These are phyloP conservation scores for Hypocreales sp. DNA, from an alignment of 2,329 filamentous ascomycete species.

Conservation along the genomic window DNA sequence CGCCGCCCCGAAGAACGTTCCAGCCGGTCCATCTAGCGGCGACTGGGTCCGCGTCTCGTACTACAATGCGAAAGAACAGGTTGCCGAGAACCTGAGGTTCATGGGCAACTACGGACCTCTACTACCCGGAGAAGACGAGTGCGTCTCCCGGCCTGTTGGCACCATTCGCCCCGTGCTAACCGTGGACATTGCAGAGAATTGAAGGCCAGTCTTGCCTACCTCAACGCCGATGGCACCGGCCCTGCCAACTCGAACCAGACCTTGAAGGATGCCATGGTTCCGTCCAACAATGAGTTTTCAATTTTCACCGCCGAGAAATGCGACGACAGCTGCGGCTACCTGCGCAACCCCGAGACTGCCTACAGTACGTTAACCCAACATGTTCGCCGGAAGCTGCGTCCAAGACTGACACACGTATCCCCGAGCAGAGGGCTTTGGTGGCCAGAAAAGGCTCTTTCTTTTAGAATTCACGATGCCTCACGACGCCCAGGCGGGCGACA, in stretches of 20 bases:
- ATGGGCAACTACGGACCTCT: slow-evolving; percentile 33
- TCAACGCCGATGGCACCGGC: slow-evolving; percentile 23
- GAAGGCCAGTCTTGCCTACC: slow-evolving; percentile 31
- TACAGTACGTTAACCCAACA: slow-evolving; percentile 20
- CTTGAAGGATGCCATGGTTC: slow-evolving; percentile 21
- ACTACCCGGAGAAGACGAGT: too few species aligned
- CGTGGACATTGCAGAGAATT: too few species aligned
- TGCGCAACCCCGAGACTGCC: slow-evolving; percentile 25
- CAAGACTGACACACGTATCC: neutral
- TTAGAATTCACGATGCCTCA: slow-evolving; percentile 60
- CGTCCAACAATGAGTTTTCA: slow-evolving; percentile 28
- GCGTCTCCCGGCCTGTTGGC: too few species aligned
- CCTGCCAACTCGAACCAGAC: slow-evolving; percentile 22
- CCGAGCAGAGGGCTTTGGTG: slow-evolving; percentile 49
- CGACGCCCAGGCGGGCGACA: slow-evolving; percentile 31
- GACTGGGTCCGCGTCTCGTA: slow-evolving; percentile 27
- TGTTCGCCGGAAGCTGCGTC: too few species aligned
- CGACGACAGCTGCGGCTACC: slow-evolving; percentile 25
- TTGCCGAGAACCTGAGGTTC: slow-evolving; percentile 29
- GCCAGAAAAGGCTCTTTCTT: slow-evolving; percentile 56
- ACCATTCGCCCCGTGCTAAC: too few species aligned
- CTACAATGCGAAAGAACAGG: slow-evolving; percentile 24
- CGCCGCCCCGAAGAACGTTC: neutral
- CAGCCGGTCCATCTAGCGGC: slow-evolving; percentile 6
- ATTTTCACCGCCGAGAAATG: slow-evolving; percentile 29